These are phyloP conservation scores for Kitagawia praeruptora DNA, from an alignment of 129 eudicot genomes.

Conservation along the genomic window DNA sequence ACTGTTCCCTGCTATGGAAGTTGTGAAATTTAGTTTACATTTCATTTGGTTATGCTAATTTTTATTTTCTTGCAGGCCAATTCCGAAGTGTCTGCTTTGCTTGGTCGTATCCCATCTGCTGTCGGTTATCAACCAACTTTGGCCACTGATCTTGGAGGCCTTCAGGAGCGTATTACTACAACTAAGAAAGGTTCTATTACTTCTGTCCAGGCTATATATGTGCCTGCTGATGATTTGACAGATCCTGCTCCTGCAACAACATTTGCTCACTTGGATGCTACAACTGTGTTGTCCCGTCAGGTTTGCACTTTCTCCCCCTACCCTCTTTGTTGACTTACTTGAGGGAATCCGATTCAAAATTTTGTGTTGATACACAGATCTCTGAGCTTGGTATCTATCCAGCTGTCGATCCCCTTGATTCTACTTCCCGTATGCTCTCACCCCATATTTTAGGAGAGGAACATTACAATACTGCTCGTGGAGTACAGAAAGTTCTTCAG, in stretches of 20 bases:
- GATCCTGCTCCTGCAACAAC: slow-evolving; percentile 79
- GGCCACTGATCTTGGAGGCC: slow-evolving; percentile 79
- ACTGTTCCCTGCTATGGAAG: neutral
- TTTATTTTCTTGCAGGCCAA: slow-evolving; percentile 31
- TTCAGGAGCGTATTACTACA: slow-evolving; percentile 69
- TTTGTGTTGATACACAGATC: slow-evolving; percentile 23
- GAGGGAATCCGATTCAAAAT: neutral
- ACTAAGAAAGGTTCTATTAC: slow-evolving; percentile 69
- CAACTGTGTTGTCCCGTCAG: slow-evolving; percentile 62
- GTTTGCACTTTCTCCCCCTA: neutral
- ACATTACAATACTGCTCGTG: slow-evolving; percentile 69
- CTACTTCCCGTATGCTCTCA: slow-evolving; percentile 66
- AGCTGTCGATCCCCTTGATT: slow-evolving; percentile 67
- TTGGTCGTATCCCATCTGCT: slow-evolving; percentile 74
- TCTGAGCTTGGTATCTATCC: slow-evolving; percentile 74
- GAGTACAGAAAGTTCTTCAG: slow-evolving; percentile 65
- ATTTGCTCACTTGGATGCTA: slow-evolving; percentile 77
- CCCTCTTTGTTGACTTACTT: neutral
- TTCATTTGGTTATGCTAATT: neutral
- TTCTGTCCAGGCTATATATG: slow-evolving; percentile 63
- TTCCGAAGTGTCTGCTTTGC: slow-evolving; percentile 75
- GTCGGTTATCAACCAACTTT: slow-evolving; percentile 69
- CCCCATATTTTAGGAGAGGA: slow-evolving; percentile 63
- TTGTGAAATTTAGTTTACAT: neutral
- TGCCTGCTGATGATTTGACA: slow-evolving; percentile 82